Evolutionary conservation across 345 rosid genomes (phyloP).

Genomic region (Salix udensis): DNA sequence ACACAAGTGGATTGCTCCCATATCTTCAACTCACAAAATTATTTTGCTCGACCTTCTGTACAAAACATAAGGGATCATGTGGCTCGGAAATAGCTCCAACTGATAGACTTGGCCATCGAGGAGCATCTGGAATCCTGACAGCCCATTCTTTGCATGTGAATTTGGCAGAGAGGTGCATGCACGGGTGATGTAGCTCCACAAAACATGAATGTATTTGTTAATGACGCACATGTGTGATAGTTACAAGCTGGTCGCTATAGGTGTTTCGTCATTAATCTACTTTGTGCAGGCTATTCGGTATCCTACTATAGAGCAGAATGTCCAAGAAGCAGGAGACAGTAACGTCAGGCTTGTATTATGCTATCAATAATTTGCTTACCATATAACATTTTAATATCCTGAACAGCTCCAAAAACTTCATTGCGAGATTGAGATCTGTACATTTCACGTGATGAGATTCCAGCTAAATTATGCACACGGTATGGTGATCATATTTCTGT

Average conservation of each 20-base stretch:
- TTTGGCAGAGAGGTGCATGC: neutral
- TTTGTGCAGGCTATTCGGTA: neutral
- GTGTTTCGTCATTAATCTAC: neutral
- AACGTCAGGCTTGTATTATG: neutral
- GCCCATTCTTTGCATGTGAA: neutral
- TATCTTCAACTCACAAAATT: neutral
- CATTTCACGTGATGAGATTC: neutral
- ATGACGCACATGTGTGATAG: neutral
- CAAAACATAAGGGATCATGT: neutral
- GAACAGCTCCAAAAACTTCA: neutral
- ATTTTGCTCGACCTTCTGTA: neutral
- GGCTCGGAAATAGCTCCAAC: neutral
- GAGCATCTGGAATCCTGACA: neutral
- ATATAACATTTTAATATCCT: neutral
- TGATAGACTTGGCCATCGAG: neutral
- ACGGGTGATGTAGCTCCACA: neutral
- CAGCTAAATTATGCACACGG: neutral
- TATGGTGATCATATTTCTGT: neutral
- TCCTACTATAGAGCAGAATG: neutral
- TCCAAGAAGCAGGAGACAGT: neutral
- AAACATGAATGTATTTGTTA: neutral
- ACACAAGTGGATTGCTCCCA: neutral
- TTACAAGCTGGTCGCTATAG: neutral
- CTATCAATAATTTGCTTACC: neutral
- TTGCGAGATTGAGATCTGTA: neutral